Percentiles rank a stretch among this genome's conserved stretches.
phyloP scores from a whole-genome alignment of 1,284 basidiomycete species.

The Hypsizygus ulmarius region DNA sequence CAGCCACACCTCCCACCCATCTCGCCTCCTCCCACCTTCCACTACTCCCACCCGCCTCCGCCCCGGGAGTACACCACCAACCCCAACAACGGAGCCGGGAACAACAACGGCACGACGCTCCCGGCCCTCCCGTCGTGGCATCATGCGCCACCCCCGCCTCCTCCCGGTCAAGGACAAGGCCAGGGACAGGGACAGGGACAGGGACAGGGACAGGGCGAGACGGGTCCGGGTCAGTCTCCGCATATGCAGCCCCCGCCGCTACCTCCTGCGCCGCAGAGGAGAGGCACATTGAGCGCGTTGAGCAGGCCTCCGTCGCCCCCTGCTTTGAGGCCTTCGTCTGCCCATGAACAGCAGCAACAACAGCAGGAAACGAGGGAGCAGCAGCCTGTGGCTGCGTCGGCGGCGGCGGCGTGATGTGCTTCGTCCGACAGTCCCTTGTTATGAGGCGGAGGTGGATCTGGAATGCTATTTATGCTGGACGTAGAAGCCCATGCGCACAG shows the following conservation, averaged over 20 bases:
- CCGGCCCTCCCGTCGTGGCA: conserved; percentile 6
- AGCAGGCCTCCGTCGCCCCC: conserved; percentile 6
- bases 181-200: not conserved
- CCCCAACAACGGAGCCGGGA: conserved; percentile 13
- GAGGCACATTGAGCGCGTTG: not conserved
- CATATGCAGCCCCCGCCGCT: conserved; percentile 3
- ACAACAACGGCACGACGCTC: conserved; percentile 11
- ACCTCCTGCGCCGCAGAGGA: not conserved
- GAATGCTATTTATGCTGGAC: too few relatives aligned
- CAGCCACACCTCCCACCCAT: conserved; percentile 4
- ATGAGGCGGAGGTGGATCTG: too few relatives aligned
- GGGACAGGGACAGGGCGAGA: not conserved
- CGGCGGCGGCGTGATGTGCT: not conserved
- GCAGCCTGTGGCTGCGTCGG: not conserved
- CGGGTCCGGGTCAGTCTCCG: not conserved
- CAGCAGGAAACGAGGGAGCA: not conserved
- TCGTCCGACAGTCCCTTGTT: not conserved
- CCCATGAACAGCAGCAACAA: conserved; percentile 3
- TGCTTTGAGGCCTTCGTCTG: not conserved
- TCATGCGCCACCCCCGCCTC: not conserved
- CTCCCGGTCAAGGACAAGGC: not conserved
- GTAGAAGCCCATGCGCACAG: too few relatives aligned
- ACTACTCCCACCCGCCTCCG: conserved; percentile 4
- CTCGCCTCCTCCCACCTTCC: conserved; percentile 2
- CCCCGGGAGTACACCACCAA: conserved; percentile 12